Conservation (phyloP, 2,329 filamentous ascomycete genomes). For the Cercospora berteroae region DNA sequence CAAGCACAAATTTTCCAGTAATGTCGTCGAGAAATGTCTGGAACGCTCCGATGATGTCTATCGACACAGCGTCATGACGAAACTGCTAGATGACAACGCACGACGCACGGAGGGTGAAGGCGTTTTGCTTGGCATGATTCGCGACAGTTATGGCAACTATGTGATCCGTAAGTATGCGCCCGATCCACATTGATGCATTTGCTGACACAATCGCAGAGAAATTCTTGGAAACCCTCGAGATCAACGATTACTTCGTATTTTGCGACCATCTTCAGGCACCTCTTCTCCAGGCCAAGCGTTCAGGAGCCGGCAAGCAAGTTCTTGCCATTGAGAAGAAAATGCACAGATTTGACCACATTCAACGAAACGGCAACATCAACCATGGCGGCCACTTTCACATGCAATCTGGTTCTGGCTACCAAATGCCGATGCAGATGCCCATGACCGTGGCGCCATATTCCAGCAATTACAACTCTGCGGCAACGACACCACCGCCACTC, state of each 20-base stretch:
- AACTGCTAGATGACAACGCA: slow-evolving; percentile 59
- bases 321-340: slow-evolving; percentile 50
- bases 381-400: slow-evolving; percentile 4
- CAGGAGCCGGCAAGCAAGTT: slow-evolving; percentile 47
- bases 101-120: slow-evolving; percentile 54
- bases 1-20: slow-evolving; percentile 95
- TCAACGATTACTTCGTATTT: slow-evolving; percentile 45
- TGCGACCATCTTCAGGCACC: slow-evolving; percentile 45
- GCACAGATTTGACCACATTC: slow-evolving; percentile 40
- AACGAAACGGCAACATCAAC: slow-evolving; percentile 18
- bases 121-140: slow-evolving; percentile 74
- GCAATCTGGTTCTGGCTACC: slow-evolving; percentile 10
- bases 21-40: slow-evolving; percentile 94
- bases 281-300: slow-evolving; percentile 45
- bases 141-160: slow-evolving; percentile 92
- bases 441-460: slow-evolving; percentile 21
- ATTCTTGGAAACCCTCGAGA: slow-evolving; percentile 57
- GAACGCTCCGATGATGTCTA: slow-evolving; percentile 67
- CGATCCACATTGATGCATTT: neutral
- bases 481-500: slow-evolving; percentile 32
- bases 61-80: slow-evolving; percentile 63
- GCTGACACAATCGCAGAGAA: slow-evolving; percentile 61
- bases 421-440: slow-evolving; percentile 13
- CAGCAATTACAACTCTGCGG: slow-evolving; percentile 31
- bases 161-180: slow-evolving; percentile 76